Conservation (phyloP, 1,284 basidiomycete genomes). For the Caloboletus firmus region DNA sequence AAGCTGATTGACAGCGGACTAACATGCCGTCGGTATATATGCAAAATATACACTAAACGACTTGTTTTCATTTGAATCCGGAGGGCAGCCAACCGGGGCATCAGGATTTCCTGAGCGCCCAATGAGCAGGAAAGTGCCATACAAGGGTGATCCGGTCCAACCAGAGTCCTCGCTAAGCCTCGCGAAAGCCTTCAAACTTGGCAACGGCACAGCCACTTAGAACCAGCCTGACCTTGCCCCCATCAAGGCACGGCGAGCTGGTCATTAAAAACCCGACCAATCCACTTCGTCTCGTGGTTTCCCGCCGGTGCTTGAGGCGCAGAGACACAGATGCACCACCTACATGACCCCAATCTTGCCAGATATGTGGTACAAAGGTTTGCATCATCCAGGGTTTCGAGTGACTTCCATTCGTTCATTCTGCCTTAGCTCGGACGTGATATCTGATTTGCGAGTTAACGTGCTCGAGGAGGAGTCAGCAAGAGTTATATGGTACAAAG, state of each 20-base stretch:
- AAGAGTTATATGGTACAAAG: constrained; percentile 73
- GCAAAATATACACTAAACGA: no score
- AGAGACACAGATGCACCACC: constrained; percentile 18
- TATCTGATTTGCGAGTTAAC: constrained; percentile 69
- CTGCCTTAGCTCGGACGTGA: constrained; percentile 62
- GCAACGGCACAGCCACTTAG: constrained; percentile 18
- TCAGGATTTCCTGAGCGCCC: no score
- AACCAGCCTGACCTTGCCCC: neutral
- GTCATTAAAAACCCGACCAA: constrained; percentile 18
- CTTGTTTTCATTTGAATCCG: no score
- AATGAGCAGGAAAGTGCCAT: no score
- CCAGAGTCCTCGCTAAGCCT: no score
- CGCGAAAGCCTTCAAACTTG: no score
- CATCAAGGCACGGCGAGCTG: neutral
- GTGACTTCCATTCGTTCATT: neutral
- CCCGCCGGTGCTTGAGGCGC: neutral
- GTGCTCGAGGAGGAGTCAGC: constrained; percentile 58
- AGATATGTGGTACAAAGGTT: constrained; percentile 39
- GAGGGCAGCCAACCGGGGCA: no score
- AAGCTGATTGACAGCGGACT: no score
- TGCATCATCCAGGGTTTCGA: neutral
- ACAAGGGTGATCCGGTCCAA: no score
- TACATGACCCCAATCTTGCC: constrained; percentile 31
- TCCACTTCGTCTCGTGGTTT: neutral
- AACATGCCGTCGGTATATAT: no score